These are phyloP conservation scores for Antarctomyces pellizariae DNA, from an alignment of 495 filamentous ascomycete species.

Conservation along the genomic window DNA sequence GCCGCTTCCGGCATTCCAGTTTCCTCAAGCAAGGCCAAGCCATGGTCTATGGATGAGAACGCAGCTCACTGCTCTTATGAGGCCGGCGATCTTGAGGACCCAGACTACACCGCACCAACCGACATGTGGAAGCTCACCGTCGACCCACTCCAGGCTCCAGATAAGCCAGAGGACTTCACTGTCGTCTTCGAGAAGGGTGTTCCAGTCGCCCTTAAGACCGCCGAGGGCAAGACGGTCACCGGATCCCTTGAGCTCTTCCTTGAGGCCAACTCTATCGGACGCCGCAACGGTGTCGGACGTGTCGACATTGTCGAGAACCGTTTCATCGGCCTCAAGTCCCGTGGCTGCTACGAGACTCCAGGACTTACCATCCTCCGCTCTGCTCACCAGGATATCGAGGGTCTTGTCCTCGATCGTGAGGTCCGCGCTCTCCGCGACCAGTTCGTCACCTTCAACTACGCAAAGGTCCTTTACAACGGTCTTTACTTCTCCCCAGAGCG, in stretches of 20 bases:
- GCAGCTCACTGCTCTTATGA: conserved; percentile 82
- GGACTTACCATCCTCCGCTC: conserved; percentile 46
- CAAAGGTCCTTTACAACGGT: conserved; percentile 59
- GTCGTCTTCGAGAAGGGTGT: conserved; percentile 70
- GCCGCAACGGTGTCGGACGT: conserved; percentile 56
- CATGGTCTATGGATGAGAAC: conserved; percentile 78
- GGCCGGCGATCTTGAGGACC: conserved; percentile 57
- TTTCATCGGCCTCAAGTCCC: conserved; percentile 64
- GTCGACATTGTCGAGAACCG: conserved; percentile 88
- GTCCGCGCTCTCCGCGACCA: conserved; percentile 72
- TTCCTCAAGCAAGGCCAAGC: conserved; percentile 65
- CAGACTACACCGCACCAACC: conserved; percentile 35
- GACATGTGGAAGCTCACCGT: conserved; percentile 75
- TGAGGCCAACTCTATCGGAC: conserved; percentile 53
- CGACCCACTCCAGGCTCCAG: conserved; percentile 53
- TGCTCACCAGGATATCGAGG: conserved; percentile 67
- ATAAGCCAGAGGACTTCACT: conserved; percentile 53
- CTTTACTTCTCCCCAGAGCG: conserved; percentile 64
- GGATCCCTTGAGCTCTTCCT: conserved; percentile 64
- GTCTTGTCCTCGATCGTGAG: conserved; percentile 62
- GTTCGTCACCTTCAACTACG: conserved; percentile 55
- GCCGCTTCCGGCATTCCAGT: conserved; percentile 58
- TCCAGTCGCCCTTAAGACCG: conserved; percentile 44
- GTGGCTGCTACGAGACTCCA: conserved; percentile 77
- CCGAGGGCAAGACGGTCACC: conserved; percentile 39